These are phyloP conservation scores for Monosporascus cannonballus DNA, from an alignment of 2,329 filamentous ascomycete genomes.

Conservation along the genomic window DNA sequence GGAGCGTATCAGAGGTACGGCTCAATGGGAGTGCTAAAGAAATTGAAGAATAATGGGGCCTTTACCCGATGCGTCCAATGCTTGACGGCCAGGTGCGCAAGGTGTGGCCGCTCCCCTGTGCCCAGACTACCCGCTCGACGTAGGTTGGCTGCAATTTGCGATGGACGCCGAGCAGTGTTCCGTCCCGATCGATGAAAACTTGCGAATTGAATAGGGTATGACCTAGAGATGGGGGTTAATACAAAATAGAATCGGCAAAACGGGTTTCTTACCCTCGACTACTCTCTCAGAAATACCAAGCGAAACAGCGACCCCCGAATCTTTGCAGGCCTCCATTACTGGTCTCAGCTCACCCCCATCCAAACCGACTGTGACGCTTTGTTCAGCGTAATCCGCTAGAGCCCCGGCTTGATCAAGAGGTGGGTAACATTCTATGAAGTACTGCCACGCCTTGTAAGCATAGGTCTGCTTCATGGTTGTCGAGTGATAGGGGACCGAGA, in stretches of 20 bases:
- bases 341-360: slow-evolving; percentile 9
- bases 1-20: slow-evolving; percentile 9
- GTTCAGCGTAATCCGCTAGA: slow-evolving; percentile 14
- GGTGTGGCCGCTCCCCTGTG: slow-evolving; percentile 22
- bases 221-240: slow-evolving; percentile 1
- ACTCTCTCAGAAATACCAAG: slow-evolving; percentile 22
- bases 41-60: background rate
- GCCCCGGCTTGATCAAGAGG: slow-evolving; percentile 14
- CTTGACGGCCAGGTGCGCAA: slow-evolving; percentile 13
- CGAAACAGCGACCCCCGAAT: slow-evolving; percentile 10
- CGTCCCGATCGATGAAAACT: slow-evolving; percentile 19
- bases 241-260: background rate
- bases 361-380: slow-evolving; percentile 13
- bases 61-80: background rate
- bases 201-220: slow-evolving; percentile 26
- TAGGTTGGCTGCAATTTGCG: slow-evolving; percentile 27
- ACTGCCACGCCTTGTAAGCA: slow-evolving; percentile 4
- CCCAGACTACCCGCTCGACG: slow-evolving; percentile 25
- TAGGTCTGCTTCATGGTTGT: too few relatives aligned
- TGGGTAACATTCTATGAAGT: slow-evolving; percentile 19
- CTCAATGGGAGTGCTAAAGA: background rate
- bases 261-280: background rate
- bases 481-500: background rate
- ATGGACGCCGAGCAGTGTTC: slow-evolving; percentile 22
- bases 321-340: slow-evolving; percentile 14